These are phyloP conservation scores for Stemphylium lycopersici DNA, from an alignment of 2,329 filamentous ascomycete species.

Conservation along the genomic window DNA sequence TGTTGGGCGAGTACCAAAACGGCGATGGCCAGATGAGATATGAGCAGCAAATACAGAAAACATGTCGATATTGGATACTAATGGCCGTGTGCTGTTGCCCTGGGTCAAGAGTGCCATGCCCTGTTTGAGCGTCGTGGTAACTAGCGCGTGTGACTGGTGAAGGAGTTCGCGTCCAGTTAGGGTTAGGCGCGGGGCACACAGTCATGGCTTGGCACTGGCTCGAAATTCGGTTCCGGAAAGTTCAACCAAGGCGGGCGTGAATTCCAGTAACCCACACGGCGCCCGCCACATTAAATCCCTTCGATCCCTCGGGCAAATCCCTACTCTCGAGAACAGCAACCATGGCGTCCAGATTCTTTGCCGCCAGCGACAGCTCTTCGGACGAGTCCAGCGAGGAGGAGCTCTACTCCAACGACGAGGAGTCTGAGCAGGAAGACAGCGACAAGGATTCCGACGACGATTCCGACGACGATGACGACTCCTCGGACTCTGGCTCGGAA, in stretches of 20 bases:
- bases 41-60: background rate
- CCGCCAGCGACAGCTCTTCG: constrained; percentile 92
- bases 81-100: background rate
- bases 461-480: constrained; percentile 62
- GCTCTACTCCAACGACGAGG: constrained; percentile 82
- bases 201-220: constrained; percentile 20
- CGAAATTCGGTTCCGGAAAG: constrained; percentile 29
- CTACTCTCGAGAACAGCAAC: constrained; percentile 34
- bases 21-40: background rate
- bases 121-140: background rate
- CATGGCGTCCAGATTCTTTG: constrained; percentile 86
- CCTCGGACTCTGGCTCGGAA: constrained; percentile 63
- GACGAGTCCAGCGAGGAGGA: constrained; percentile 95
- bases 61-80: background rate
- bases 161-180: constrained; percentile 13
- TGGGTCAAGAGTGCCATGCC: background rate
- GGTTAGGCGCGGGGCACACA: constrained; percentile 24
- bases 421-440: constrained; percentile 48
- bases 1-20: background rate
- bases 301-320: constrained; percentile 30
- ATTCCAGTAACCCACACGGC: constrained; percentile 23
- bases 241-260: constrained; percentile 23
- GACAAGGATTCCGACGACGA: constrained; percentile 64
- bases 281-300: constrained; percentile 26
- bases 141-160: constrained; percentile 1